Evolutionary conservation across 805 yeast genomes (phyloP).

Genomic region (Candida manassasensis): DNA sequence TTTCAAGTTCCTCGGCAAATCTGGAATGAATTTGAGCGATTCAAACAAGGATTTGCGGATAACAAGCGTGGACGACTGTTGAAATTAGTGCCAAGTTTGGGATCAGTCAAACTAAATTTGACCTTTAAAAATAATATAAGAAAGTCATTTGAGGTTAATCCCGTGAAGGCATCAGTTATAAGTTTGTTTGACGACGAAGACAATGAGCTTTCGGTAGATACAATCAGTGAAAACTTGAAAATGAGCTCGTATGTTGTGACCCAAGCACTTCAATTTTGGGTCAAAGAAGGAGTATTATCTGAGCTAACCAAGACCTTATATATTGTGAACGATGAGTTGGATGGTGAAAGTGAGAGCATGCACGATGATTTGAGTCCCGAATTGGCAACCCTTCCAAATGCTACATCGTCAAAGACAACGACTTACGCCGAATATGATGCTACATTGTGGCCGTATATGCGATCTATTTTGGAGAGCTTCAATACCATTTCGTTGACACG

Average conservation of each 20-base stretch:
- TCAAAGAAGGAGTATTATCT: slow-evolving; percentile 47
- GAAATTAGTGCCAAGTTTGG: slow-evolving; percentile 52
- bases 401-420: slow-evolving; percentile 13
- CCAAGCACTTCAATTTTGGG: slow-evolving; percentile 57
- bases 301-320: slow-evolving; percentile 30
- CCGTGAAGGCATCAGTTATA: slow-evolving; percentile 67
- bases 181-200: slow-evolving; percentile 38
- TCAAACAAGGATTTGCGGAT: slow-evolving; percentile 37
- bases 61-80: slow-evolving; percentile 57
- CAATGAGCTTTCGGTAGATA: slow-evolving; percentile 28
- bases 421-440: slow-evolving; percentile 13
- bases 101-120: slow-evolving; percentile 58
- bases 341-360: not conserved
- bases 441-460: slow-evolving; percentile 42
- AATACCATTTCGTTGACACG: slow-evolving; percentile 45
- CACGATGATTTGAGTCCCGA: not conserved
- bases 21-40: slow-evolving; percentile 37
- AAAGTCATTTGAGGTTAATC: slow-evolving; percentile 46
- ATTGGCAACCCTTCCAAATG: slow-evolving; percentile 3
- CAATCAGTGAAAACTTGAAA: slow-evolving; percentile 30
- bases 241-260: slow-evolving; percentile 40
- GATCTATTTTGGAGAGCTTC: slow-evolving; percentile 54
- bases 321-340: slow-evolving; percentile 33
- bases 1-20: slow-evolving; percentile 48
- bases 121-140: slow-evolving; percentile 35